Evolutionary conservation across 371 early-diverging fungal species (phyloP).

Genomic region (Mortierella sp.): DNA sequence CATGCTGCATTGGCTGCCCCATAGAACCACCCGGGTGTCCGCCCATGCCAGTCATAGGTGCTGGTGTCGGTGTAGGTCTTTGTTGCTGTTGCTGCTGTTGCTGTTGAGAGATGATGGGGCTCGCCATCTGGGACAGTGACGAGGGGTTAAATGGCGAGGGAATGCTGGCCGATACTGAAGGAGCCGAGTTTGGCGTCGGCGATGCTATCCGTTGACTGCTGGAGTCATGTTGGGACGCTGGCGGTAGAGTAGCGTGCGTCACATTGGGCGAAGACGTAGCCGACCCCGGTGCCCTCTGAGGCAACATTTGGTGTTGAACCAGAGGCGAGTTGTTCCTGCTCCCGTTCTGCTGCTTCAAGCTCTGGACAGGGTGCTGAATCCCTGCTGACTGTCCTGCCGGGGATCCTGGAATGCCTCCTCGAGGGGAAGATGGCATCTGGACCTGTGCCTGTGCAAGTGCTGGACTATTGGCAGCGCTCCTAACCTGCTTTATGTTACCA

Average conservation of each 20-base stretch:
- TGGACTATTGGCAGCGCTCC: slow-evolving; percentile 36
- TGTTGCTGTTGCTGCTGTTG: slow-evolving; percentile 19
- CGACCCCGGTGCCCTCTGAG: slow-evolving; percentile 33
- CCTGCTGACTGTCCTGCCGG: slow-evolving; percentile 28
- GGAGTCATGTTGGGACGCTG: slow-evolving; percentile 11
- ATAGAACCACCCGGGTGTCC: slow-evolving; percentile 10
- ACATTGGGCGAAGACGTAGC: slow-evolving; percentile 41
- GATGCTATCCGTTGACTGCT: slow-evolving; percentile 26
- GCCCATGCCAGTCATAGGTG: background rate
- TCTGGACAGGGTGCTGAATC: slow-evolving; percentile 28
- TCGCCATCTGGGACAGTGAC: slow-evolving; percentile 26
- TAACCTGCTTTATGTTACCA: slow-evolving; percentile 23
- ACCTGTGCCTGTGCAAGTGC: slow-evolving; percentile 38
- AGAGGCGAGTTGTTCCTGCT: slow-evolving; percentile 47
- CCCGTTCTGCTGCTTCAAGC: slow-evolving; percentile 20
- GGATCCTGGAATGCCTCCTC: slow-evolving; percentile 22
- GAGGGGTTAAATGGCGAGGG: slow-evolving; percentile 10
- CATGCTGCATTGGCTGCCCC: slow-evolving; percentile 14
- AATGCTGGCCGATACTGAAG: slow-evolving; percentile 4
- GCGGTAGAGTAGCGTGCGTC: slow-evolving; percentile 20
- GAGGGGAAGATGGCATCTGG: slow-evolving; percentile 28
- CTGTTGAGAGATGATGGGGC: slow-evolving; percentile 20
- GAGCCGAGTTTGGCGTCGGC: slow-evolving; percentile 19
- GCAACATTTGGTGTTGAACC: slow-evolving; percentile 39
- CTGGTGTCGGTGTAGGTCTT: slow-evolving; percentile 15